Evolutionary conservation across 176 grass and related monocot species (phyloP), one percentile per base, ranked within the genome.

Genomic region (Phoenix dactylifera): DNA sequence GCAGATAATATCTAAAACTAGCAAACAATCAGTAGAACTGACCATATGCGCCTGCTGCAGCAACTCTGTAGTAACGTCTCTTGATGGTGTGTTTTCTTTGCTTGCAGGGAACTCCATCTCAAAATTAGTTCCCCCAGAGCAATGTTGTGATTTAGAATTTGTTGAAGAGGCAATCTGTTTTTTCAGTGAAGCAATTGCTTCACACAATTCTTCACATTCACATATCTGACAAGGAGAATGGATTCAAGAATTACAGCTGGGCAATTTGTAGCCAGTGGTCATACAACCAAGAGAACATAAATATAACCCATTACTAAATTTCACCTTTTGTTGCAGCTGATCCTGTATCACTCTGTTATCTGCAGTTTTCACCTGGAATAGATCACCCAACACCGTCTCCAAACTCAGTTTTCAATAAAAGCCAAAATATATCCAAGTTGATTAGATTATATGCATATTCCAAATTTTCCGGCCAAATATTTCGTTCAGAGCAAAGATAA

Each of bases 311-410:
- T 12, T 18, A 35, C 22, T 53, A 50, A 28, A 76, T 63, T 67
- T 69, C 52, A 93, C 94, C 85, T 86, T 98, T 57, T 93, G 82
- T 54, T 86, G 80, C 57, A 98, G 85, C 65, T 98, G 88, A 14
- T 98, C 94, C 74, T 92, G 94, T 67, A 93, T 98, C 65, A 98
- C 74, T 83, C 85, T 86, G 80, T 98, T 98, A 84, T 98, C 94
- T 60, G 94, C 94, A 52, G 57, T 79, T 69, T 89, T 98, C 28
- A 98, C 94, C 93, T 97, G 75, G 51, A 79, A 88, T 71, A 58
- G 48, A 52, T 77, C 74, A 53, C 24, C 60, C 3, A 39, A 61
- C 66, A 81, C 53, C 57, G 16, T 44, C 64, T 59, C 52, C 9
- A 22, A 35, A 44, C 35, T 44, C 12, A 44, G 35, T 44, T 44